phyloP scores from a whole-genome alignment of 2,329 filamentous ascomycete genomes.

The Penicillium sp. region DNA sequence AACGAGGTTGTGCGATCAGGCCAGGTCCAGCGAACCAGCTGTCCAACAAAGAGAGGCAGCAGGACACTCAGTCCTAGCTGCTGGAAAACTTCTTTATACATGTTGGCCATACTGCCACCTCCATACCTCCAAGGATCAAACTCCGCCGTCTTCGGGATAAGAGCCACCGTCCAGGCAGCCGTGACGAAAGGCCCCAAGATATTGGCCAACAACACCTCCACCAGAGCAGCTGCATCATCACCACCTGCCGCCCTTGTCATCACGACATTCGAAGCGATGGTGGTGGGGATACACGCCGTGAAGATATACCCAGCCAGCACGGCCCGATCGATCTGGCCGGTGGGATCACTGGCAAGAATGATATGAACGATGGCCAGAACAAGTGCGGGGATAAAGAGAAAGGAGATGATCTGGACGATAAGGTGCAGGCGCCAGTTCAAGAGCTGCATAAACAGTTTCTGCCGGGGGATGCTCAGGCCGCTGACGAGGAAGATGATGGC shows the following conservation, averaged over 20 bases:
- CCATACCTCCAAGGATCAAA: conserved; percentile 50
- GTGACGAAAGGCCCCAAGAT: conserved; percentile 70
- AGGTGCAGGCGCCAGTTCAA: conserved; percentile 70
- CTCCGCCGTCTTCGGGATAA: conserved; percentile 51
- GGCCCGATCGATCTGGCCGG: conserved; percentile 61
- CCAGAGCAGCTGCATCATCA: conserved; percentile 67
- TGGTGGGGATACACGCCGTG: conserved; percentile 71
- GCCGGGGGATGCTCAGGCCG: conserved; percentile 68
- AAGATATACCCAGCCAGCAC: conserved; percentile 71
- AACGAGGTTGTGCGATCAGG: conserved; percentile 46
- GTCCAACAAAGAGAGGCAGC: conserved; percentile 66
- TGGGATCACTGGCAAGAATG: conserved; percentile 52
- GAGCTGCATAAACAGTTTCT: conserved; percentile 64
- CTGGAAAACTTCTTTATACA: conserved; percentile 70
- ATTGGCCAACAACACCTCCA: conserved; percentile 73
- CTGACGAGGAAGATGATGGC: conserved; percentile 73
- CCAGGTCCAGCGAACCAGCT: conserved; percentile 62
- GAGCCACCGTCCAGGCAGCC: conserved; percentile 63
- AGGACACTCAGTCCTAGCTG: conserved; percentile 71
- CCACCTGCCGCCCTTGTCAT: conserved; percentile 73
- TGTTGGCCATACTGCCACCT: conserved; percentile 58
- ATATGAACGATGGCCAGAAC: conserved; percentile 62
- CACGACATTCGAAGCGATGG: conserved; percentile 73
- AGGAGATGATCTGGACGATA: conserved; percentile 69
- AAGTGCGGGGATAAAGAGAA: conserved; percentile 67